Conservation (phyloP, 2,329 filamentous ascomycete species). For the Myriosclerotinia scirpicola region DNA sequence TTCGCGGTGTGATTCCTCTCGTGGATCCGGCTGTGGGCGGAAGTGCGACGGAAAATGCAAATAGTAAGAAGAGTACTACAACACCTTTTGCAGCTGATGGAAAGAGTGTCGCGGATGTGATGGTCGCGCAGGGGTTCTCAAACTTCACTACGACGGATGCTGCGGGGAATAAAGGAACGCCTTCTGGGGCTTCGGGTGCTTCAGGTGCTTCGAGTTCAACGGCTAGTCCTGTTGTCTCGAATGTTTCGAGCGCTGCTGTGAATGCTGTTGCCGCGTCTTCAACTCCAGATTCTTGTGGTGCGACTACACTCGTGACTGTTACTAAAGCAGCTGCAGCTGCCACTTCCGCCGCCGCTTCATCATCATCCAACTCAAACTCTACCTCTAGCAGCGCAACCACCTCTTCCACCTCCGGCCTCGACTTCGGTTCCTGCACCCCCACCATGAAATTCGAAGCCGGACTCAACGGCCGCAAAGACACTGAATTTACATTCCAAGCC, state of each 20-base stretch:
- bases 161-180: conserved; percentile 43
- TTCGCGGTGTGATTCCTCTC: conserved; percentile 66
- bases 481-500: conserved; percentile 68
- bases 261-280: conserved; percentile 25
- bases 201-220: not conserved
- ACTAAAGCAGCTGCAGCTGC: conserved; percentile 12
- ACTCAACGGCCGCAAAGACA: conserved; percentile 50
- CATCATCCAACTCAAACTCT: not conserved
- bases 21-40: conserved; percentile 64
- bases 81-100: conserved; percentile 59
- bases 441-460: conserved; percentile 58
- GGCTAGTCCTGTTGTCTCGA: not conserved
- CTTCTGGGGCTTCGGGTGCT: conserved; percentile 29
- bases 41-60: conserved; percentile 58
- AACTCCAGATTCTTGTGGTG: conserved; percentile 23
- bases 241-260: conserved; percentile 24
- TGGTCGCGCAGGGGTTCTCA: conserved; percentile 60
- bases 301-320: conserved; percentile 30
- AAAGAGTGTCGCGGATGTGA: conserved; percentile 64
- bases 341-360: not conserved
- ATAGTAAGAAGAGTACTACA: conserved; percentile 53
- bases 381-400: conserved; percentile 27
- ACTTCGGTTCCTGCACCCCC: conserved; percentile 52
- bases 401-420: conserved; percentile 42
- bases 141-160: conserved; percentile 53